Evolutionary conservation across 2,329 filamentous ascomycete species (phyloP), one percentile per base, ranked within the genome.

Genomic region (Aureobasidium sp.): DNA sequence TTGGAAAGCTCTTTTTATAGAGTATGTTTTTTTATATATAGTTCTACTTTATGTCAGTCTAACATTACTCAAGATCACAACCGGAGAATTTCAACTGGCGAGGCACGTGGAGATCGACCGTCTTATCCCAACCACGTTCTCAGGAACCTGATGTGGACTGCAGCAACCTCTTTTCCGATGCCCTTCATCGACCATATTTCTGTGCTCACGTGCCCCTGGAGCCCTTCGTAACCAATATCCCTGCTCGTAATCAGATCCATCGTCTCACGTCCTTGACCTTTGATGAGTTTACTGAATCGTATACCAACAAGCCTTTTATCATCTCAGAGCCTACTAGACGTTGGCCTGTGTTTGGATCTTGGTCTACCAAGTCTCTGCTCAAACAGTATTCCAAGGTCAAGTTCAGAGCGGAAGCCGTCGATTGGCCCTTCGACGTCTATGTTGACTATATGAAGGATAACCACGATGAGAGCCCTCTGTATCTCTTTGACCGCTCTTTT

Each of bases 321-420:
- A 81, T 97, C 57, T 96, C 91, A 7, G 78, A 85, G 13, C 90
- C 89, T 16, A 89, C 97, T 63, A 88, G 86, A 69, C 72, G 83
- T 64, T 97, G 94, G 93, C 89, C 90, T 1, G 85, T 87, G 1
- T 91, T 83, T 73, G 79, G 81, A 41, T 77, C 82, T 32, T 97
- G 93, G 93, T 86, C 83, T 3, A 81, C 88, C 10, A 80, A 87
- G 16, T 75, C 75, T 10, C 79, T 97, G 1, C 77, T 88, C 0
- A 68, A 78, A n/a, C 77, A 79, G 63, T 91, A 91, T 71, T 78
- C 81, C 0, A 75, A 86, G 54, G 81, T 87, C 3, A 80, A 83
- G 55, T 97, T 97, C 74, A 85, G 91, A 44, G 93, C 93, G 10
- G 94, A 97, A 79, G 89, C 91, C 0, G 92, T 97, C 5, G 91